These are phyloP conservation scores for Sarocladium brachiariae DNA, from an alignment of 2,329 filamentous ascomycete species.

Conservation along the genomic window DNA sequence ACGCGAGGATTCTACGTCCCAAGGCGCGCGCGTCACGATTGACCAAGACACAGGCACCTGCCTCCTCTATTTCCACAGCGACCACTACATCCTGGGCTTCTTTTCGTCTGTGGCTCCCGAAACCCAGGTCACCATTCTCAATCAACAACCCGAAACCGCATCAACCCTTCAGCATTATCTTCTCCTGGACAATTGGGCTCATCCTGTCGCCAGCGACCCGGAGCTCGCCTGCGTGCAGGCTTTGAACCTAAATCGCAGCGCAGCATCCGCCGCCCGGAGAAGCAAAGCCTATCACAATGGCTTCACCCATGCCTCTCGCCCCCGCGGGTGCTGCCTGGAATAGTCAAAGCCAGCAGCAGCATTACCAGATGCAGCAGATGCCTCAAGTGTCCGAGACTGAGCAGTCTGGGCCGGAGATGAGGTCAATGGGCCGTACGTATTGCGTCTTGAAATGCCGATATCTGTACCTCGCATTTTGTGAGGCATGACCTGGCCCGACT, in stretches of 20 bases:
- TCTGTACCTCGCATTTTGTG: neutral
- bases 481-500: conserved; percentile 12
- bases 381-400: conserved; percentile 25
- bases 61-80: conserved; percentile 9
- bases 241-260: neutral
- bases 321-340: conserved; percentile 25
- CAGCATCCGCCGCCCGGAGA: conserved; percentile 8
- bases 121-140: neutral
- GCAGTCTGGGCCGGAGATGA: conserved; percentile 48
- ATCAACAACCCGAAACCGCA: neutral
- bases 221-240: conserved; percentile 5
- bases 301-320: conserved; percentile 29
- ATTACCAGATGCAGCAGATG: conserved; percentile 16
- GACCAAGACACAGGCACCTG: conserved; percentile 5
- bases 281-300: conserved; percentile 25
- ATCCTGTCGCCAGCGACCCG: neutral
- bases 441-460: conserved; percentile 16
- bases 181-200: neutral
- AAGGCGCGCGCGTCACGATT: conserved; percentile 9
- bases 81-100: conserved; percentile 7
- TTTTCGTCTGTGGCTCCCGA: neutral
- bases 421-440: conserved; percentile 60
- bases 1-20: conserved; percentile 10
- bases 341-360: conserved; percentile 18
- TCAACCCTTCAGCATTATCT: neutral